Conservation (phyloP, 352 stramenopile genomes). For the Globisporangium megalacanthum region DNA sequence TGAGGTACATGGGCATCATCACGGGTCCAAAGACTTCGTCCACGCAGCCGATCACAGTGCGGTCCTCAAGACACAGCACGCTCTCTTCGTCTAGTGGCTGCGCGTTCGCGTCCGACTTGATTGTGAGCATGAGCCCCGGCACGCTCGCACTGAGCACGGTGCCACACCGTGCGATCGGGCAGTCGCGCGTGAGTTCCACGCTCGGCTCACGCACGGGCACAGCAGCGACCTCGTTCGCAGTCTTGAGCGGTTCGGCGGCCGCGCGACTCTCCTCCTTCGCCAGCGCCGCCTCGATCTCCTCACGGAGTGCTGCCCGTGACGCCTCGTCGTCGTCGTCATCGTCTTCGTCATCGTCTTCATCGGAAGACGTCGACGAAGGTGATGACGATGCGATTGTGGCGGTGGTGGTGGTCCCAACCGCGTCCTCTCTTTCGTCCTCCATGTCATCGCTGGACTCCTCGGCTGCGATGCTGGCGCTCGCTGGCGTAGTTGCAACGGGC, state of each 20-base stretch:
- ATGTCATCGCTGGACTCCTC: conserved; percentile 15
- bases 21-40: conserved; percentile 85
- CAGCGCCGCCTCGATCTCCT: conserved; percentile 74
- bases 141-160: conserved; percentile 60
- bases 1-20: conserved; percentile 83
- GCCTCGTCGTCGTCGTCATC: conserved; percentile 20
- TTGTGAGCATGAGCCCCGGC: conserved; percentile 64
- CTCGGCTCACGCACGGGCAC: conserved; percentile 55
- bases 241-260: conserved; percentile 37
- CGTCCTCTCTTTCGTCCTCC: conserved; percentile 18
- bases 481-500: background rate
- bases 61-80: conserved; percentile 75
- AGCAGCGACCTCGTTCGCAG: conserved; percentile 49
- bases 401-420: background rate
- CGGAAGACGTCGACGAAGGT: conserved; percentile 15
- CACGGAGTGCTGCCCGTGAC: conserved; percentile 37
- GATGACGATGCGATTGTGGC: background rate
- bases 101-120: conserved; percentile 56
- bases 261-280: conserved; percentile 61
- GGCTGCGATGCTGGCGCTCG: background rate
- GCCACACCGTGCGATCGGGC: conserved; percentile 63
- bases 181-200: conserved; percentile 68
- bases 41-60: conserved; percentile 70
- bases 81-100: conserved; percentile 77
- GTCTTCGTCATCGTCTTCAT: conserved; percentile 9